Evolutionary conservation across 163 green algal species (phyloP).

Genomic region (Chlorella variabilis): DNA sequence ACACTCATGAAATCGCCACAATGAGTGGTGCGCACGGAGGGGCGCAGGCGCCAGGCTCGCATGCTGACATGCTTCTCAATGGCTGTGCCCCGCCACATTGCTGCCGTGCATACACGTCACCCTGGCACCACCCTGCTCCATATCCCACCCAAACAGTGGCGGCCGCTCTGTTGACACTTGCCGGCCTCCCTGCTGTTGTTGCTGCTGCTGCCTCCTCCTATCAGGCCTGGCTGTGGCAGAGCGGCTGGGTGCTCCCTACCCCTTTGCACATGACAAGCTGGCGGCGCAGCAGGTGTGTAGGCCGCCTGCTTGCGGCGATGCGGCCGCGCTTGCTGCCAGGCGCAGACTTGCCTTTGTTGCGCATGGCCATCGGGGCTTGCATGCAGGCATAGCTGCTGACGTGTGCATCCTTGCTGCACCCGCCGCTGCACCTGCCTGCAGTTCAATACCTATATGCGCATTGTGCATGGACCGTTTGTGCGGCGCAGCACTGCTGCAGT

Average conservation of each 20-base stretch:
- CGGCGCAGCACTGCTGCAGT: not conserved
- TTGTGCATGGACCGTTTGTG: conserved; percentile 54
- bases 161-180: too few species aligned
- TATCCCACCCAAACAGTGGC: too few species aligned
- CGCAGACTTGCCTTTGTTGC: not conserved
- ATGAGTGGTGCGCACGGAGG: conserved; percentile 57
- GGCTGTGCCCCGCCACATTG: too few species aligned
- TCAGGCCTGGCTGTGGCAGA: conserved; percentile 68
- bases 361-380: not conserved
- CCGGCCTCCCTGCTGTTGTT: too few species aligned
- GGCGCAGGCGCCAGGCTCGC: too few species aligned
- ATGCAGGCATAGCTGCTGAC: not conserved
- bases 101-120: too few species aligned
- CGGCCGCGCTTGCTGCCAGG: not conserved
- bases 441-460: conserved; percentile 63
- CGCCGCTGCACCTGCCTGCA: conserved; percentile 27
- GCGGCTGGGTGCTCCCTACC: conserved; percentile 70
- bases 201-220: too few species aligned
- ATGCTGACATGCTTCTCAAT: too few species aligned
- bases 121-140: too few species aligned
- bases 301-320: not conserved
- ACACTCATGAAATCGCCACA: conserved; percentile 76
- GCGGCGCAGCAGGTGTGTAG: conserved; percentile 40
- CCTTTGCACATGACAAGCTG: conserved; percentile 67
- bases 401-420: not conserved